Evolutionary conservation across 176 grass and related monocot species (phyloP), one percentile per base, ranked within the genome.

Genomic region (Elymus sibiricus): DNA sequence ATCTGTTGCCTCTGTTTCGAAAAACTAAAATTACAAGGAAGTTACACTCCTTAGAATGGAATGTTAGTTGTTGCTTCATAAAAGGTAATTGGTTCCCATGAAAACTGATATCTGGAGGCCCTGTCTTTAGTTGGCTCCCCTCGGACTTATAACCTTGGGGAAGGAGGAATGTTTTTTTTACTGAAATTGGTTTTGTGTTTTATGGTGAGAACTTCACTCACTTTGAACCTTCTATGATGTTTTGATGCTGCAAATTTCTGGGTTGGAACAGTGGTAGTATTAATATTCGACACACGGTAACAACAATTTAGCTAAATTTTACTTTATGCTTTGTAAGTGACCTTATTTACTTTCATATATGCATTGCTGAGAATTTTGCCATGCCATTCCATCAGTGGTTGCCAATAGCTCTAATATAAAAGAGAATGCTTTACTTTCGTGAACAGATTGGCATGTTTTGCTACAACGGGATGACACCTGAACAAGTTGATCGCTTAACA

Each of bases 401-500:
- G 79, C 60, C 28, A 49, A 25, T 6, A 25, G 34, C 47, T 35
- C 25, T 77, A 77, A 74, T 56, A 22, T 59, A 34, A 81, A 47
- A 63, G 44, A 47, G 31, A 32, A 9, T 74, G 25, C 6, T 63
- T 94, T 31, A 42, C 28, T 26, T 61, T 55, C 44, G 4, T 74
- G 37, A 64, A 31, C 79, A 97, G 95, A 97, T 97, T 73, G 95
- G 92, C 12, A 97, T 97, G 95, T 97, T 97, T 58, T 97, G 95
- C 82, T 94, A 94, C 82, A 97, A 92, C 68, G 92, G 90, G 11
- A 87, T 97, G 95, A 93, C 92, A 21, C 95, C 95, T 79, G 95
- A 97, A 86, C 95, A 97, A 82, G 95, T 97, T 16, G 92, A 97
- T 93, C 91, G 90, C 16, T 80, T 97, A 63, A 95, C 90, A 68